These are phyloP conservation scores for Skeletonema costatum DNA, from an alignment of 108 stramenopile genomes.

Conservation along the genomic window DNA sequence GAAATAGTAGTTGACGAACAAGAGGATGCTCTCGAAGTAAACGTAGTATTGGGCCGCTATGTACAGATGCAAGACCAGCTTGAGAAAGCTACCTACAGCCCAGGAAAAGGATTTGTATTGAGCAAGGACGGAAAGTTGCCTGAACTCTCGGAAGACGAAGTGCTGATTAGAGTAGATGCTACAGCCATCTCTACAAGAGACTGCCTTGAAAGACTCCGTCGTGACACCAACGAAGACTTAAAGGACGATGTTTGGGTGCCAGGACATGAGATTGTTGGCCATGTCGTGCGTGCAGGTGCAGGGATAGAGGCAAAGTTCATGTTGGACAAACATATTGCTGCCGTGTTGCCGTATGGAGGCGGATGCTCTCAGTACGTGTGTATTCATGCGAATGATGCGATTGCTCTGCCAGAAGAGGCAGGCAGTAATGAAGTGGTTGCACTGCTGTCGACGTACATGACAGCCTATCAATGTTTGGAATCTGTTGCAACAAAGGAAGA, in stretches of 20 bases:
- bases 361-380: constrained; percentile 69
- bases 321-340: constrained; percentile 49
- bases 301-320: not conserved
- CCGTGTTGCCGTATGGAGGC: constrained; percentile 56
- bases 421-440: constrained; percentile 51
- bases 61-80: not conserved
- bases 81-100: not conserved
- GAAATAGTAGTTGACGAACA: too few relatives aligned
- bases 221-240: not conserved
- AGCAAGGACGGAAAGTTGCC: not conserved
- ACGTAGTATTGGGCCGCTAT: too few relatives aligned
- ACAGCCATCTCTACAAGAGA: not conserved
- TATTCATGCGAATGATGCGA: constrained; percentile 35
- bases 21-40: too few relatives aligned
- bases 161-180: constrained; percentile 1
- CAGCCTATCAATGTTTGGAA: constrained; percentile 63
- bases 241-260: not conserved
- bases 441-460: constrained; percentile 70
- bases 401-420: constrained; percentile 58
- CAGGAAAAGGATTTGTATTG: not conserved
- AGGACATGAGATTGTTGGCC: not conserved
- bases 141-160: not conserved
- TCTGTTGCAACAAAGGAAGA: not conserved
- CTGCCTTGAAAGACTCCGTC: not conserved
- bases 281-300: not conserved